Percentiles rank a stretch among this genome's conserved stretches.
phyloP scores from a whole-genome alignment of 2,329 filamentous ascomycete genomes.

The Hypoxylon sp. region DNA sequence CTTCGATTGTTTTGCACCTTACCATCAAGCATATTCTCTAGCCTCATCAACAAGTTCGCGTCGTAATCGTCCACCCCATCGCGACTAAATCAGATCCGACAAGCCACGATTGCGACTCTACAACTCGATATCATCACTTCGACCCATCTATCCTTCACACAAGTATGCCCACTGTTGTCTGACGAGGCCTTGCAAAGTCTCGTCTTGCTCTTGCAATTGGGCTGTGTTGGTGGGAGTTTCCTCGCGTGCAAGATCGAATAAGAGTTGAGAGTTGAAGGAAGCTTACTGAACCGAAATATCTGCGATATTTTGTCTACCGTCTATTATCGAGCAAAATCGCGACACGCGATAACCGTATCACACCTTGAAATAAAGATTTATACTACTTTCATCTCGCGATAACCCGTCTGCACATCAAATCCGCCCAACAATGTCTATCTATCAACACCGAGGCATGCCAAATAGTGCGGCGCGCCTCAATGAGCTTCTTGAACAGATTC shows the following conservation, averaged over 20 bases:
- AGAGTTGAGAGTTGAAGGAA: constrained; percentile 7
- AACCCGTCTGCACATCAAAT: constrained; percentile 28
- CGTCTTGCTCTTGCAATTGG: constrained; percentile 42
- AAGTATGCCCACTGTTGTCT: constrained; percentile 49
- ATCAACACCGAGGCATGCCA: constrained; percentile 89
- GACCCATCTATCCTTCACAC: constrained; percentile 31
- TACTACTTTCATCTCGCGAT: constrained; percentile 13
- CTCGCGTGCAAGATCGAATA: constrained; percentile 23
- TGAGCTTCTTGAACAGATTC: constrained; percentile 92
- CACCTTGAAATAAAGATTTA: constrained; percentile 3
- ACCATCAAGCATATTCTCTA: constrained; percentile 23
- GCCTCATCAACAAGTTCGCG: constrained; percentile 28
- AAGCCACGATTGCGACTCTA: constrained; percentile 30
- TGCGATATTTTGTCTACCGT: constrained; percentile 18
- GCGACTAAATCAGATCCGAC: constrained; percentile 4
- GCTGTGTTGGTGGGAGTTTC: constrained; percentile 36
- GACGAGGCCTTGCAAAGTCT: constrained; percentile 48
- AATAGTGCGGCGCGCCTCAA: constrained; percentile 77
- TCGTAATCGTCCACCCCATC: constrained; percentile 22
- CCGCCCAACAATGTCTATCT: constrained; percentile 77
- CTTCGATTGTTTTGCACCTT: constrained; percentile 37
- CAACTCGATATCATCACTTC: constrained; percentile 12
- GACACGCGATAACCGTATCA: constrained; percentile 20
- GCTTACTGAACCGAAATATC: constrained; percentile 10
- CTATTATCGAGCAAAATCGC: constrained; percentile 14